Conservation (phyloP, 371 early-diverging fungal species). For the Saksenaea oblongispora region DNA sequence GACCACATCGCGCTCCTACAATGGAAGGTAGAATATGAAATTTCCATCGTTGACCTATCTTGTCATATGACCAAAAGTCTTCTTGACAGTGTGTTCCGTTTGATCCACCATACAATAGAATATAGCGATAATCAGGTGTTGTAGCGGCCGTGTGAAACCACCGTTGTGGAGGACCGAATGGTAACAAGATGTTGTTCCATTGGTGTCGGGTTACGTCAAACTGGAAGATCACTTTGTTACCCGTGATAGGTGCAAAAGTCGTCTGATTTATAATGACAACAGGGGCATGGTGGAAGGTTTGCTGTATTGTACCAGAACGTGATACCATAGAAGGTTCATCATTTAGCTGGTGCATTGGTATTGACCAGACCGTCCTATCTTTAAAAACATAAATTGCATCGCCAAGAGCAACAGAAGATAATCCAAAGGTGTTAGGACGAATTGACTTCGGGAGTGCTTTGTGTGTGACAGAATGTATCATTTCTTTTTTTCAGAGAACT, state of each 20-base stretch:
- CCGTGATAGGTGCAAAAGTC: neutral
- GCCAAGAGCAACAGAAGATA: neutral
- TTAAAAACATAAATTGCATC: conserved; percentile 8
- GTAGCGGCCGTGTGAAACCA: neutral
- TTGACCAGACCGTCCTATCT: conserved; percentile 6
- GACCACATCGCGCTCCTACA: conserved; percentile 1
- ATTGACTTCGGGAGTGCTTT: no score
- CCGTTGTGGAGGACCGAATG: neutral
- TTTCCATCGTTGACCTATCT: neutral
- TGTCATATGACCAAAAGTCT: conserved; percentile 6
- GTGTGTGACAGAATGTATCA: no score
- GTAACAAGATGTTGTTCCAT: neutral
- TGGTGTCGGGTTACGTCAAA: neutral
- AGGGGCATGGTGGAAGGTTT: neutral
- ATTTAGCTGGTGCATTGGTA: neutral
- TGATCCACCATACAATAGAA: conserved; percentile 4
- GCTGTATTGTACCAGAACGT: neutral
- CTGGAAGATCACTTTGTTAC: neutral
- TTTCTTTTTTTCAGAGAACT: neutral
- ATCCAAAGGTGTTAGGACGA: neutral
- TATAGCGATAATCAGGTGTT: neutral
- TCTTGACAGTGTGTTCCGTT: neutral
- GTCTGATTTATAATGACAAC: neutral
- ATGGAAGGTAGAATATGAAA: neutral
- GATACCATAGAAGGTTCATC: neutral